These are phyloP conservation scores for Aspergillus avenaceus DNA, from an alignment of 495 filamentous ascomycete genomes.

Conservation along the genomic window DNA sequence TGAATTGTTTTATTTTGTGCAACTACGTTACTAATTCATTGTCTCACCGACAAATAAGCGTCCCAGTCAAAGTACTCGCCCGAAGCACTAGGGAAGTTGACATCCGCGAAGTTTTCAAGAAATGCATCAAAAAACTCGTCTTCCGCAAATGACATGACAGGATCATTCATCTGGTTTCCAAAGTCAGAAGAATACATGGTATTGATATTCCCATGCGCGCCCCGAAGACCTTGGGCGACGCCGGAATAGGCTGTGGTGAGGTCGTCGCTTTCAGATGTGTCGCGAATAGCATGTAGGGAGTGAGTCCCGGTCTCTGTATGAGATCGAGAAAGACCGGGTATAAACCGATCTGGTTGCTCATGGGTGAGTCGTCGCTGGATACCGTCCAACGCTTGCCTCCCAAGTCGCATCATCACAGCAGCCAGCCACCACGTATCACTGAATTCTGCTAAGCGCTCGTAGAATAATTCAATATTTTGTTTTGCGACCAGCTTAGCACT, in stretches of 20 bases:
- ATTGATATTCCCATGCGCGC: not conserved
- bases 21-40: too few relatives aligned
- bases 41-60: too few relatives aligned
- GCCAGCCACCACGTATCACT: constrained; percentile 22
- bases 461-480: constrained; percentile 12
- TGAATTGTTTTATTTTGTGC: too few relatives aligned
- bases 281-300: not conserved
- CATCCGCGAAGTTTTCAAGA: constrained; percentile 20
- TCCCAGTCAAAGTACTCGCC: too few relatives aligned
- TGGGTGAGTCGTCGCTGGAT: constrained; percentile 8
- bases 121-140: constrained; percentile 14
- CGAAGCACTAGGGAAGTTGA: constrained; percentile 23
- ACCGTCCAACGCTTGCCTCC: constrained; percentile 14
- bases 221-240: not conserved
- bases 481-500: constrained; percentile 11
- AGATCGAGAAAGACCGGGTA: too few relatives aligned
- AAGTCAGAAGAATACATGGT: constrained; percentile 6
- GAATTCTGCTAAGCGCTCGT: constrained; percentile 14
- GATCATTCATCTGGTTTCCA: not conserved
- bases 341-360: too few relatives aligned
- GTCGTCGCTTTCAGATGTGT: not conserved
- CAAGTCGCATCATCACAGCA: constrained; percentile 21
- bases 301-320: not conserved
- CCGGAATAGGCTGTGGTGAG: not conserved
- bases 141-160: not conserved